Base-by-base conservation (phyloP, 2,329 filamentous ascomycete genomes). In the Pestalotiopsis sp. region DNA sequence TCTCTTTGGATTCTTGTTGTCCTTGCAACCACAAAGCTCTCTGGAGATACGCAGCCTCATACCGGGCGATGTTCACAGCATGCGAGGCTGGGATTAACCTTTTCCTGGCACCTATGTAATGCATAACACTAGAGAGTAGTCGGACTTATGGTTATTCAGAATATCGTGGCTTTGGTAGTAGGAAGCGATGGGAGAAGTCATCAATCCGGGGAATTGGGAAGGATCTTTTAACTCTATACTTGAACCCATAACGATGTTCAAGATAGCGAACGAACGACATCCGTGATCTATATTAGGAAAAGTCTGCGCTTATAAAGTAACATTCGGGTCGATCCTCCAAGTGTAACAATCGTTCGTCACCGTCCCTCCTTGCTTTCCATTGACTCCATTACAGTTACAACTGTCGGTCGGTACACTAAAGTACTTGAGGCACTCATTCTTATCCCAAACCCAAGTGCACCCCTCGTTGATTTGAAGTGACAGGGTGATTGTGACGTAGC, bases 281-380 rank as follows among this genome's bases (percentile, higher is more conserved):
- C 20, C 20, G 20, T 23, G 20, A 23, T 23, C 20, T 23, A 23
- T 23, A 23, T 23, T 23, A 23, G 20, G 20, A 23, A 23, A 23
- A 23, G 20, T 23, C 20, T 23, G 20, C 2, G 20, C n/a, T 0
- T 59, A 20, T 23, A 20, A 59, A 27, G 5, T 59, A n/a, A 59
- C 23, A 25, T 61, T 61, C 12, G 27, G 31, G 13, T 61, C 59
- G 12, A 25, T 11, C 59, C 9, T 61, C 59, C 67, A 70, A 41
- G 14, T 67, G 17, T 70, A 70, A 66, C 69, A 75, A 36, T 71
- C 66, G 38, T 76, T 73, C 38, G 49, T 27, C 23, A 77, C 70
- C 17, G 14, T 60, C 3, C 76, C 74, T 23, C 75, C 76, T 65
- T 74, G 72, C 68, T 76, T 78, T 2, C 66, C 64, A 3, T 74